Percentiles rank a stretch among this genome's conserved stretches.
phyloP scores from a whole-genome alignment of 164 flowering plant species.

The Santalum album region DNA sequence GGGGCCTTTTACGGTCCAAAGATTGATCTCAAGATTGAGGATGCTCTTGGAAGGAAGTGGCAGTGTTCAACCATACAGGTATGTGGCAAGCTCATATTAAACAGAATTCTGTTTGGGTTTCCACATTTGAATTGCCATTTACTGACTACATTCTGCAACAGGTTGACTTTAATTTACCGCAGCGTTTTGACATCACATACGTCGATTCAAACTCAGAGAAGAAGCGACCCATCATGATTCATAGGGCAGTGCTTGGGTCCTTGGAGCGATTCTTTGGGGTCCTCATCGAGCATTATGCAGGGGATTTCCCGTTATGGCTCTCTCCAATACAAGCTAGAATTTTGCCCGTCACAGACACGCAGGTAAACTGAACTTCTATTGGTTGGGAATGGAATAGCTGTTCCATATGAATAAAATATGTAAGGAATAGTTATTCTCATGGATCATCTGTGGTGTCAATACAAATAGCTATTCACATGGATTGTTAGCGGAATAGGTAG shows the following conservation, averaged over 20 bases:
- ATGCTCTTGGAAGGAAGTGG: constrained; percentile 98
- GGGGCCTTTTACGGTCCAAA: constrained; percentile 99
- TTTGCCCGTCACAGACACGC: constrained; percentile 80
- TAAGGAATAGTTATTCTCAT: no score
- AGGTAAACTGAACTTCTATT: no score
- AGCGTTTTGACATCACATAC: constrained; percentile 85
- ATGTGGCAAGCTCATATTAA: constrained; percentile 10
- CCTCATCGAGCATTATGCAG: constrained; percentile 92
- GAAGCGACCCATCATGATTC: constrained; percentile 91
- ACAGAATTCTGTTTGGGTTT: background rate
- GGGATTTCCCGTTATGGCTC: constrained; percentile 96
- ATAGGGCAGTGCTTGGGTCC: constrained; percentile 96
- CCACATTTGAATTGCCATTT: background rate
- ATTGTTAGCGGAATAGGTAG: no score
- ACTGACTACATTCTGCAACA: constrained; percentile 17
- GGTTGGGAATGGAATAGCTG: no score
- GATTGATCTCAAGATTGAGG: constrained; percentile 97
- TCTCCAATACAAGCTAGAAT: constrained; percentile 83
- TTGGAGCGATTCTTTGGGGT: constrained; percentile 91
- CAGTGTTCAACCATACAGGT: constrained; percentile 96
- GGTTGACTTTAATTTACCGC: constrained; percentile 95
- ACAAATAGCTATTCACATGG: no score
- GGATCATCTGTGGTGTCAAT: no score
- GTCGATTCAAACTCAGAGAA: constrained; percentile 73
- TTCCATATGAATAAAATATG: no score